Evolutionary conservation across 73 alveolate species (phyloP).

Genomic region (Stentor coeruleus): DNA sequence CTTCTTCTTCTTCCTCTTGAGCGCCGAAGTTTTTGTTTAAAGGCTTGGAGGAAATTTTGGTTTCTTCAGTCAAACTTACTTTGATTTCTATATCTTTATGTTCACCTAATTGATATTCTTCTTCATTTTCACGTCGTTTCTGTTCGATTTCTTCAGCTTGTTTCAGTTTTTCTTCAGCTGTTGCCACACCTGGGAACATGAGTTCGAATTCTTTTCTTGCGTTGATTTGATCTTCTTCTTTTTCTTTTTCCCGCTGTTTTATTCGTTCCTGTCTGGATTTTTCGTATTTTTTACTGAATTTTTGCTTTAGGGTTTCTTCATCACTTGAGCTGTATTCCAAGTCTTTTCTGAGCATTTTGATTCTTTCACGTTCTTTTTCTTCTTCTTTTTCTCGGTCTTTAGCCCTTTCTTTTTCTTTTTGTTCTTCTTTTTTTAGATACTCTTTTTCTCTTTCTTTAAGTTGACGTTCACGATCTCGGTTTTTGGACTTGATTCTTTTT

Average conservation of each 20-base stretch:
- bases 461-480: constrained; percentile 11
- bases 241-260: constrained; percentile 23
- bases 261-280: neutral
- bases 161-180: constrained; percentile 18
- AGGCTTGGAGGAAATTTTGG: neutral
- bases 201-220: constrained; percentile 25
- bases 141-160: constrained; percentile 17
- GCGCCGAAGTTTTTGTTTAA: neutral
- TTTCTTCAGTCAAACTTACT: neutral
- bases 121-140: neutral
- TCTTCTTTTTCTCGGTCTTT: constrained; percentile 26
- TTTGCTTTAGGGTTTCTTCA: constrained; percentile 19
- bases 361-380: neutral
- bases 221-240: constrained; percentile 4
- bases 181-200: constrained; percentile 27
- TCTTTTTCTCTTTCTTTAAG: constrained; percentile 23
- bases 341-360: constrained; percentile 6
- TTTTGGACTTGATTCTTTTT: constrained; percentile 6
- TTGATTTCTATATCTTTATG: constrained; percentile 10
- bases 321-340: neutral
- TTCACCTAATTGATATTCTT: neutral
- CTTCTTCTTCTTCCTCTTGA: constrained; percentile 11
- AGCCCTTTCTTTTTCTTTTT: constrained; percentile 24
- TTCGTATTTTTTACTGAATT: neutral
- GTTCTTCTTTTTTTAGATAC: constrained; percentile 12